These are phyloP conservation scores for Mortierella claussenii DNA, from an alignment of 192 early-diverging fungal genomes.

Conservation along the genomic window DNA sequence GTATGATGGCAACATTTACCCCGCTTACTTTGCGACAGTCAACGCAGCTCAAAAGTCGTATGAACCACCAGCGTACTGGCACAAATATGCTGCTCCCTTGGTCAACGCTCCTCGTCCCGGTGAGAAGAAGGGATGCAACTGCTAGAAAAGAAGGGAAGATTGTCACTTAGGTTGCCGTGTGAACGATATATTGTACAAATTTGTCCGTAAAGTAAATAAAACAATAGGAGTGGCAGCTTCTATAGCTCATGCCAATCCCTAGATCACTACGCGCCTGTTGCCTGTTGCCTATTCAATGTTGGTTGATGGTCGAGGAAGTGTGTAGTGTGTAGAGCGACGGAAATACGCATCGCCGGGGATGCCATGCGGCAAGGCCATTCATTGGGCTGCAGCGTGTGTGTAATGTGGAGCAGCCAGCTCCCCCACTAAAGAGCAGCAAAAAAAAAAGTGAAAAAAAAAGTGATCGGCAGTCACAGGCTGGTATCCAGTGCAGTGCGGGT, in stretches of 20 bases:
- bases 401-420: not conserved
- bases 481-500: too few relatives aligned
- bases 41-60: conserved; percentile 47
- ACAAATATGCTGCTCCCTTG: conserved; percentile 49
- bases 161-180: too few relatives aligned
- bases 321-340: too few relatives aligned
- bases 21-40: conserved; percentile 51
- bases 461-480: conserved; percentile 28
- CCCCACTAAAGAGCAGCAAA: not conserved
- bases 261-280: too few relatives aligned
- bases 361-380: conserved; percentile 11
- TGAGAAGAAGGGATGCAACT: conserved; percentile 38
- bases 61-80: conserved; percentile 49
- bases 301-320: too few relatives aligned
- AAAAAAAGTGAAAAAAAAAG: not conserved
- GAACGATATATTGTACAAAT: too few relatives aligned
- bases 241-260: too few relatives aligned
- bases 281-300: too few relatives aligned
- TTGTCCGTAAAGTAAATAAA: too few relatives aligned
- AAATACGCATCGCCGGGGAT: not conserved
- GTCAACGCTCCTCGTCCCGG: conserved; percentile 50
- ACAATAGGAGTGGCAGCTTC: too few relatives aligned
- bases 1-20: conserved; percentile 69
- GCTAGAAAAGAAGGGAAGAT: conserved; percentile 29
- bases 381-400: conserved; percentile 7